Conservation (phyloP, 169 alveolate species). For the Cryptosporidium felis region DNA sequence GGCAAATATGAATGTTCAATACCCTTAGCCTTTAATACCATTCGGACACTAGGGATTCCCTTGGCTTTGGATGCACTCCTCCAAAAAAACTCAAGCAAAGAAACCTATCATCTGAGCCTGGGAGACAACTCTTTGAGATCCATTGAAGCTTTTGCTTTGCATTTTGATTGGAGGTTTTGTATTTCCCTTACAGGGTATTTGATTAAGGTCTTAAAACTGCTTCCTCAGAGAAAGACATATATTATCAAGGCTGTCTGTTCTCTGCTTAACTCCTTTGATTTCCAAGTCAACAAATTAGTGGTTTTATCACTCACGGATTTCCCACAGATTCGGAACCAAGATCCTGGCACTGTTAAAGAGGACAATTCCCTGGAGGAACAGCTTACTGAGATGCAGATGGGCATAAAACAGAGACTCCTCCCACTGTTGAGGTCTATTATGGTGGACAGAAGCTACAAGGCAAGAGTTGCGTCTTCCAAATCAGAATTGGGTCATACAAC, state of each 20-base stretch:
- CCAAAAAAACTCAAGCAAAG: conserved; percentile 23
- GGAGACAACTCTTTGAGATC: conserved; percentile 66
- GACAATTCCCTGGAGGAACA: no score
- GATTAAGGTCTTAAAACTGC: background rate
- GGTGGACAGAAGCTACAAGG: conserved; percentile 65
- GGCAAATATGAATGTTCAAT: background rate
- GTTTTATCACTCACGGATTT: no score
- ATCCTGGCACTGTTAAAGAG: no score
- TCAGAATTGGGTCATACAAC: background rate
- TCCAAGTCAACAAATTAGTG: conserved; percentile 33
- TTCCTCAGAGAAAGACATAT: conserved; percentile 54
- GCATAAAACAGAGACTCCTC: background rate
- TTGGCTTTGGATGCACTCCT: conserved; percentile 27
- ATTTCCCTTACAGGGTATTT: conserved; percentile 16
- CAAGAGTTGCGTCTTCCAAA: background rate
- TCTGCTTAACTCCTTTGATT: conserved; percentile 54
- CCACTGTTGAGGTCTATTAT: conserved; percentile 27
- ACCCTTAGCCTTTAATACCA: background rate
- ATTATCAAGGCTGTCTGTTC: conserved; percentile 57
- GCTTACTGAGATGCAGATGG: conserved; percentile 29
- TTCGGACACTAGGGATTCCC: conserved; percentile 19
- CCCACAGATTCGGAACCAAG: no score
- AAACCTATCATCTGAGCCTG: conserved; percentile 27
- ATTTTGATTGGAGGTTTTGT: conserved; percentile 35
- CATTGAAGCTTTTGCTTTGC: conserved; percentile 8